A percentile compares a stretch with the other conserved stretches of the same genome.
Conservation (phyloP, 768 basidiomycete species). For the Tylopilus rubrobrunneus region DNA sequence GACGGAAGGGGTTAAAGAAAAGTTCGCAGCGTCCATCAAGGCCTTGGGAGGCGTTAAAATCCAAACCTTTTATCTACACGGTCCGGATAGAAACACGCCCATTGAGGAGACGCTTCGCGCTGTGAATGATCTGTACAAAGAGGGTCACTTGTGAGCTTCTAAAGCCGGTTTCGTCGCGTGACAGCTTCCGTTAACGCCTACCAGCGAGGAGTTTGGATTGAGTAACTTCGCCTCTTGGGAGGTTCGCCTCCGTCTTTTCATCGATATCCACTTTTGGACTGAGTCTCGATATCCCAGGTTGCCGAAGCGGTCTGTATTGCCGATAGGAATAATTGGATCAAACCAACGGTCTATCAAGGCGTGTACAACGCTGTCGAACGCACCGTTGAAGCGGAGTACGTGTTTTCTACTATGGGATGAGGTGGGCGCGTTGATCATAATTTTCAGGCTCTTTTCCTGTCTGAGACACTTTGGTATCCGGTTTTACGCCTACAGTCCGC, state of each 20-base stretch:
- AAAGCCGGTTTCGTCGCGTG: not conserved
- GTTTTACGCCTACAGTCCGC: conserved; percentile 34
- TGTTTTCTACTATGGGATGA: not conserved
- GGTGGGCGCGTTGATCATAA: too few relatives aligned
- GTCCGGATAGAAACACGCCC: conserved; percentile 39
- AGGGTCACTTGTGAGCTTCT: conserved; percentile 44
- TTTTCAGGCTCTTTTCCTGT: conserved; percentile 36
- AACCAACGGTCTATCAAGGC: conserved; percentile 49
- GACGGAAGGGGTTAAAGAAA: not conserved
- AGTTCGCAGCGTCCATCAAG: not conserved
- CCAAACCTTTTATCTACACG: conserved; percentile 23
- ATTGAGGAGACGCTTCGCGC: conserved; percentile 45
- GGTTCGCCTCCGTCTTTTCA: not conserved
- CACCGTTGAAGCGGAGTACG: conserved; percentile 11
- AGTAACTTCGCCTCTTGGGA: conserved; percentile 32
- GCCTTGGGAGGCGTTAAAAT: conserved; percentile 1
- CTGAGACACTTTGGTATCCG: conserved; percentile 38
- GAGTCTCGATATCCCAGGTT: conserved; percentile 23
- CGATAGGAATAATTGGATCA: conserved; percentile 42
- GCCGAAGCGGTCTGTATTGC: conserved; percentile 44
- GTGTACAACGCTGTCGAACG: conserved; percentile 45
- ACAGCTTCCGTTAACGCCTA: not conserved
- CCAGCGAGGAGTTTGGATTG: conserved; percentile 13
- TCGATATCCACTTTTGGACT: not conserved
- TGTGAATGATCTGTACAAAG: conserved; percentile 46